These are phyloP conservation scores for Colletotrichum sp. DNA, from an alignment of 2,329 filamentous ascomycete genomes.

Conservation along the genomic window DNA sequence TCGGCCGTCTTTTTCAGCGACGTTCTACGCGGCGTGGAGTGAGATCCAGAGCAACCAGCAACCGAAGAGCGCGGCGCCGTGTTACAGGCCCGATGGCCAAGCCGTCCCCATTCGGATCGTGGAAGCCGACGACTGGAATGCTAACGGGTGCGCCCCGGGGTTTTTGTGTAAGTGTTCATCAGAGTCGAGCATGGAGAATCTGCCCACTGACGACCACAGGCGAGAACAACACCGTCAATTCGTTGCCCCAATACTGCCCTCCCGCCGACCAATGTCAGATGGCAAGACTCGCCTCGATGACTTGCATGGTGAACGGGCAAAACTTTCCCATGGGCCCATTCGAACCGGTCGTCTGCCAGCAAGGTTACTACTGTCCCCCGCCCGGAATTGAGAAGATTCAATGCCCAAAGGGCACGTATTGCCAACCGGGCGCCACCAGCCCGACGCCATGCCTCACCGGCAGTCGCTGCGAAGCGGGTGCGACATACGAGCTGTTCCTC, in stretches of 20 bases:
- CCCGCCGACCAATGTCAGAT: constrained; percentile 41
- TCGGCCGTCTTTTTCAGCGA: constrained; percentile 43
- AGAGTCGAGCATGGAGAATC: background rate
- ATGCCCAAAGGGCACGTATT: constrained; percentile 56
- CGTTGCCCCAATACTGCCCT: constrained; percentile 49
- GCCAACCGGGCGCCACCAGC: constrained; percentile 51
- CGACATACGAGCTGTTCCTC: constrained; percentile 44
- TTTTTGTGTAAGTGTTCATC: constrained; percentile 44
- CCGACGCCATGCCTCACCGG: constrained; percentile 53
- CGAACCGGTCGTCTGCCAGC: constrained; percentile 56
- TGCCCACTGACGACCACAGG: constrained; percentile 31
- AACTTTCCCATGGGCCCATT: constrained; percentile 50
- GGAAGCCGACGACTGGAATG: constrained; percentile 37
- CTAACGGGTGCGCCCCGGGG: constrained; percentile 42
- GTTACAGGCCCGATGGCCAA: constrained; percentile 36
- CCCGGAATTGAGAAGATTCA: constrained; percentile 40
- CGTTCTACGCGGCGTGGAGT: constrained; percentile 39
- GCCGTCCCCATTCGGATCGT: constrained; percentile 47
- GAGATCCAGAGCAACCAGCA: constrained; percentile 29
- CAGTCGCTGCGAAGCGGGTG: constrained; percentile 50
- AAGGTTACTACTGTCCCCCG: constrained; percentile 54
- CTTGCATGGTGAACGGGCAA: constrained; percentile 34
- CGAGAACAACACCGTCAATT: constrained; percentile 50
- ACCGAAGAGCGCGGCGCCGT: constrained; percentile 42
- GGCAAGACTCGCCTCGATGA: constrained; percentile 35